A percentile compares a stretch with the other conserved stretches of the same genome.
phyloP scores from a whole-genome alignment of 306 rosid genomes.

The Urtica urens region DNA sequence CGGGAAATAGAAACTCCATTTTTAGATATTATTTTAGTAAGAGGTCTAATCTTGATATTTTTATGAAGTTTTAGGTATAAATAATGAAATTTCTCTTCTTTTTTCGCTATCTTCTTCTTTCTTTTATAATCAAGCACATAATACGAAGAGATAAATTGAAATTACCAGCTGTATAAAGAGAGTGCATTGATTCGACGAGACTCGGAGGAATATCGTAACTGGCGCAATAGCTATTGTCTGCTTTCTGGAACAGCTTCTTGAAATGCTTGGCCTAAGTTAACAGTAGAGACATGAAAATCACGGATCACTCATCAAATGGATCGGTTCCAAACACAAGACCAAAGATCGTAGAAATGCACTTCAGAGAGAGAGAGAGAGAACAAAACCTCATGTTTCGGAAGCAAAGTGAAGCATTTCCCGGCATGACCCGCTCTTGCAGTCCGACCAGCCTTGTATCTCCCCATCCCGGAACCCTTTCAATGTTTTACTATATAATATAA shows the following conservation, averaged over 20 bases:
- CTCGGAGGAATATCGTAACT: conserved; percentile 38
- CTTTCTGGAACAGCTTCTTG: conserved; percentile 64
- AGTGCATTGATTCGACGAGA: conserved; percentile 44
- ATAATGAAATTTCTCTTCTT: no score
- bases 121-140: neutral
- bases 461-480: conserved; percentile 69
- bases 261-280: conserved; percentile 77
- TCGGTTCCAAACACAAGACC: neutral
- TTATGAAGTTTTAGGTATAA: no score
- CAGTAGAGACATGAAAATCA: conserved; percentile 2
- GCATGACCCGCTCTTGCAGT: conserved; percentile 89
- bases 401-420: conserved; percentile 80
- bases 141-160: neutral
- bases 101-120: neutral
- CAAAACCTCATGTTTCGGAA: conserved; percentile 59
- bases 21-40: no score
- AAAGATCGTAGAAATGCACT: no score
- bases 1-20: no score
- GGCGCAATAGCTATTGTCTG: conserved; percentile 50
- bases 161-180: conserved; percentile 59
- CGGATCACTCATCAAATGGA: no score
- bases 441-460: conserved; percentile 78
- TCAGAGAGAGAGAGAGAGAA: conserved; percentile 10
- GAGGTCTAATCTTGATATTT: no score
- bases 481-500: conserved; percentile 76